A percentile compares a stretch with the other conserved stretches of the same genome.
Conservation (phyloP, 176 grass and related monocot species). For the Avena eriantha region DNA sequence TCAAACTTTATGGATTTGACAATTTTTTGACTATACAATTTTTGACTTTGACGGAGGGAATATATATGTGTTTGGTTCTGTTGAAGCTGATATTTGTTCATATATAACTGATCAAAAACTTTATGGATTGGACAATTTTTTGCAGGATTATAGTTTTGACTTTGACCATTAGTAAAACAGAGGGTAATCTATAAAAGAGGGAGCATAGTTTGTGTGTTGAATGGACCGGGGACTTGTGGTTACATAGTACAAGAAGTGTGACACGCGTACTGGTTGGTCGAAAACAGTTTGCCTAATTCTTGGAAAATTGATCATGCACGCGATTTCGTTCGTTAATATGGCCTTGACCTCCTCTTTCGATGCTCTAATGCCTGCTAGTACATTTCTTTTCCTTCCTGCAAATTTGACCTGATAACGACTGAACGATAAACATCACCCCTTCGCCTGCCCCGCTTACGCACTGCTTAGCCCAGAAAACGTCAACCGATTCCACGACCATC, state of each 20-base stretch:
- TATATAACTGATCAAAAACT: too few species aligned
- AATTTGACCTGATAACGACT: neutral
- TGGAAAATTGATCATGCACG: neutral
- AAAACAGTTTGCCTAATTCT: neutral
- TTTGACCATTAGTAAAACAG: neutral
- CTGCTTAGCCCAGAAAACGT: slow-evolving; percentile 41
- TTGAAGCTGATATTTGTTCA: too few species aligned
- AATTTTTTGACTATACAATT: too few species aligned
- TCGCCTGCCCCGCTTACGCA: neutral
- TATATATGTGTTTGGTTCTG: too few species aligned
- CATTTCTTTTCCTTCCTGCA: neutral
- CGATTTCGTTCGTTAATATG: neutral
- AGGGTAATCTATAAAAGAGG: neutral
- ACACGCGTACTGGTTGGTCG: neutral
- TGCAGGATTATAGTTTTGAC: too few species aligned
- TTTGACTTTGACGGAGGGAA: too few species aligned
- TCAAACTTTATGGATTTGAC: too few species aligned
- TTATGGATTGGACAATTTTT: too few species aligned
- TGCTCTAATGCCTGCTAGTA: too few species aligned
- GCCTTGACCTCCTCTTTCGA: neutral
- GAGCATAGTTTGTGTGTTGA: neutral
- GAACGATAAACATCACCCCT: neutral
- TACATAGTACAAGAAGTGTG: neutral
- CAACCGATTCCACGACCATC: neutral
- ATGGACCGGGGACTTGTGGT: neutral